Evolutionary conservation across 169 alveolate species (phyloP), one percentile per base, ranked within the genome.

Genomic region (Plasmodium knowlesi): DNA sequence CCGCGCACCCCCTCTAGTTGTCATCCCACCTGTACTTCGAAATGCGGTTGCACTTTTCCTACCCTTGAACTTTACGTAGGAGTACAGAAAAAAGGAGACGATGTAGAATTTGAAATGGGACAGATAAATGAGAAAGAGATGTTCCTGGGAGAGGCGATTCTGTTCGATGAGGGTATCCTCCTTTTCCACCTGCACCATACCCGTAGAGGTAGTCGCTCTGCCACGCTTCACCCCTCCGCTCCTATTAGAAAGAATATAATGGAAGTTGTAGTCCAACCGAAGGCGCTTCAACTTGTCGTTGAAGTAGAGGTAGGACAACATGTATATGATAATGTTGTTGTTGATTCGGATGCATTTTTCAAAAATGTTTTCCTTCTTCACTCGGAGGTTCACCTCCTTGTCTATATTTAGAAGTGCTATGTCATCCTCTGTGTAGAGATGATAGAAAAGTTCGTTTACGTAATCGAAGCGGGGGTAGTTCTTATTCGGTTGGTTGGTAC

Each of bases 41-140:
- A 0, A 14, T 2, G 5, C 74, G 8, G 32, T 61, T 25, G 28
- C 4, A 9, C 14, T 8, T 61, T 14, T 25, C 1, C 22, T 22
- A 10, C 74, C 74, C 32, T 61, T 61, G 81, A 76, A 78, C 80
- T 39, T 74, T 30, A 86, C 82, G 39, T 76, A 86, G 16, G 86
- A 86, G 19, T 86, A 86, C 30, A 86, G 43, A 37, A 86, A 78
- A 39, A 86, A 86, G 19, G 93, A 86, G 71, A 86, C 80, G 43
- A 86, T 76, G 81, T 86, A 86, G 54, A 54, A 86, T n/a, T 86
- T 86, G 39, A 86, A 86, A 22, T 86, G 93, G 22, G 93, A 86
- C 6, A 76, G 22, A n/a, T 86, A 86, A 34, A 86, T 50, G 8
- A 86, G 81, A 43, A 76, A 86, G 37, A 76, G 74, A n/a, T 57